Evolutionary conservation across 768 basidiomycete species (phyloP).

Genomic region (Rhizopogon rudus): DNA sequence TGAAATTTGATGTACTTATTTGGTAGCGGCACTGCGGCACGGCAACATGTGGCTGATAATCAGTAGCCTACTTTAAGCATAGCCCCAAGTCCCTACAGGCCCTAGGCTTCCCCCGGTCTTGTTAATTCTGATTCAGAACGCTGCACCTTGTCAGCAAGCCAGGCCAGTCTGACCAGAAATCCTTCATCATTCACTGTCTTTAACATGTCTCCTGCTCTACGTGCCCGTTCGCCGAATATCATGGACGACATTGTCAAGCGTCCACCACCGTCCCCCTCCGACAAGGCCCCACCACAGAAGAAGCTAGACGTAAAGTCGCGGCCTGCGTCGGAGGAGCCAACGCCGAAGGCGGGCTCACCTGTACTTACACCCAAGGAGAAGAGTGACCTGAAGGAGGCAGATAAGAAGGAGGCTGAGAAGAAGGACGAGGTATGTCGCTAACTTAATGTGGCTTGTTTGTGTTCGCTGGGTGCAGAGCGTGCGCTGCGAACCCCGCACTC

Average conservation of each 20-base stretch:
- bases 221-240: constrained; percentile 24
- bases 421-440: constrained; percentile 22
- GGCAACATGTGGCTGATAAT: constrained; percentile 1
- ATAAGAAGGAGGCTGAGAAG: constrained; percentile 19
- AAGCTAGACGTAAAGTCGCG: constrained; percentile 27
- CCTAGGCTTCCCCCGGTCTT: background rate
- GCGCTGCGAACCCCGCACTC: background rate
- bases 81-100: constrained; percentile 1
- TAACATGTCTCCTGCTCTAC: constrained; percentile 13
- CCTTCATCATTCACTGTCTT: background rate
- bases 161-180: background rate
- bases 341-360: constrained; percentile 9
- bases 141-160: background rate
- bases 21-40: constrained; percentile 1
- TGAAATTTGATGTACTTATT: constrained; percentile 1
- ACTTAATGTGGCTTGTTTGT: background rate
- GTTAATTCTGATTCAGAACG: constrained; percentile 1
- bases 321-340: constrained; percentile 21
- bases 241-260: constrained; percentile 24
- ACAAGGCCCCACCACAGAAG: constrained; percentile 24
- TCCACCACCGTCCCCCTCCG: constrained; percentile 28
- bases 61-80: constrained; percentile 2
- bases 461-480: background rate
- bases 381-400: constrained; percentile 8
- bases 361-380: constrained; percentile 5